Evolutionary conservation across 2,329 filamentous ascomycete species (phyloP).

Genomic region (Arthrobotrys musiformis): DNA sequence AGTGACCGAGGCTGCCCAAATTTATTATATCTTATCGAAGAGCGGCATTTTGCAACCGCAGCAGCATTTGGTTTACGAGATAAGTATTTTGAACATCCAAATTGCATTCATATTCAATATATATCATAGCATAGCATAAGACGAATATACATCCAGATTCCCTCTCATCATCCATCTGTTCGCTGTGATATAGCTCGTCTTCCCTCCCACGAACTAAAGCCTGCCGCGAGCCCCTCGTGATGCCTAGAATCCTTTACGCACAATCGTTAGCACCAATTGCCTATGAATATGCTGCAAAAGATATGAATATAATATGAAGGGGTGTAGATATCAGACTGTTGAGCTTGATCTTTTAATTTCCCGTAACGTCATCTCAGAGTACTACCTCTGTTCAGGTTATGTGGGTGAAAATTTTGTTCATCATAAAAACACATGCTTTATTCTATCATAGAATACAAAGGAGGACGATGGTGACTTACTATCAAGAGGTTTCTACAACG

Average conservation of each 20-base stretch:
- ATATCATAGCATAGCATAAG: neutral
- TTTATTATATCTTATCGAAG: too few relatives aligned
- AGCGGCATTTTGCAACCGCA: too few relatives aligned
- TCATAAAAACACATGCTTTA: slow-evolving; percentile 15
- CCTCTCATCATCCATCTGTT: neutral
- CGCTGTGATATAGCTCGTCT: too few relatives aligned
- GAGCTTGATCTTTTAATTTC: slow-evolving; percentile 53
- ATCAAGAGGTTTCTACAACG: neutral
- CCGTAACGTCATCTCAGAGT: slow-evolving; percentile 40
- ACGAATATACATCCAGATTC: neutral
- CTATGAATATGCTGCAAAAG: neutral
- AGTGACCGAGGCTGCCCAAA: too few relatives aligned
- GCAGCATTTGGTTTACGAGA: too few relatives aligned
- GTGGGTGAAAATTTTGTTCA: slow-evolving; percentile 50
- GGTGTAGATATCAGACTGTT: slow-evolving; percentile 48
- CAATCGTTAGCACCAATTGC: neutral
- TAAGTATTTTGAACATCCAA: neutral
- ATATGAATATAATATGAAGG: neutral
- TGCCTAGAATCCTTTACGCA: neutral
- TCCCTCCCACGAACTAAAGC: too few relatives aligned
- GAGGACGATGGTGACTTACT: neutral
- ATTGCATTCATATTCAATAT: neutral
- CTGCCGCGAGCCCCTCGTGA: too few relatives aligned
- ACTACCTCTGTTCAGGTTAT: slow-evolving; percentile 35
- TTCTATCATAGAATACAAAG: neutral